Conservation (phyloP, 306 rosid species). For the Inga leiocalycina region DNA sequence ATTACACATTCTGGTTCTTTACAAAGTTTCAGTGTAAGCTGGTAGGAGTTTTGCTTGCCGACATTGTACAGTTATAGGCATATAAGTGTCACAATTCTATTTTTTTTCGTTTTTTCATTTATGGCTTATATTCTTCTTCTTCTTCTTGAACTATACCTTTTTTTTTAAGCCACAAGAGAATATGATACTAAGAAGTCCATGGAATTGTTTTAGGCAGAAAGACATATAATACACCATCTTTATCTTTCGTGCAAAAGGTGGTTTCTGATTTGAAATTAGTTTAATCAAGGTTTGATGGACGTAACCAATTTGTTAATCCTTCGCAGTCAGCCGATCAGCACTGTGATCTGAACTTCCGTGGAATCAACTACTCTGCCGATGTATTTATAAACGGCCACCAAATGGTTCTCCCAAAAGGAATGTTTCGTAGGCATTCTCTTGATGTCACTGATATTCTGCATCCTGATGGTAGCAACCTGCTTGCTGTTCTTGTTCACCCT, state of each 20-base stretch:
- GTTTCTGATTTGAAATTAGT: constrained; percentile 16
- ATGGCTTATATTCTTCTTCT: neutral
- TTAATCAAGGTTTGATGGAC: constrained; percentile 18
- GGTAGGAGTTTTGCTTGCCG: constrained; percentile 44
- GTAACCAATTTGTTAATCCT: constrained; percentile 27
- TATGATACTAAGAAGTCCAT: neutral
- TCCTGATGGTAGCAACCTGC: constrained; percentile 70
- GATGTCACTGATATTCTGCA: constrained; percentile 80
- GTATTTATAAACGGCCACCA: constrained; percentile 81
- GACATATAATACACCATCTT: neutral
- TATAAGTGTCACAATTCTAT: neutral
- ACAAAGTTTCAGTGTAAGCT: constrained; percentile 69
- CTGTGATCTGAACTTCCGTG: constrained; percentile 90
- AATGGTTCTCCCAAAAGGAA: constrained; percentile 73
- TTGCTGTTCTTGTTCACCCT: constrained; percentile 95
- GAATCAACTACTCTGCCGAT: constrained; percentile 85
- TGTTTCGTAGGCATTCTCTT: constrained; percentile 88
- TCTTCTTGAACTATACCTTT: neutral
- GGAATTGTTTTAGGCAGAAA: constrained; percentile 3
- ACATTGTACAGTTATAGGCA: neutral
- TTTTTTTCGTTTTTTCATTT: constrained; percentile 12
- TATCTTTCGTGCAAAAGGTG: neutral
- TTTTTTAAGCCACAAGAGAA: neutral
- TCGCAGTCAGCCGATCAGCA: constrained; percentile 68
- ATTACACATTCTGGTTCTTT: constrained; percentile 93